Percentiles rank a stretch among this genome's conserved stretches.
These are phyloP conservation scores for Vicia faba DNA, from an alignment of 306 rosid genomes.

Conservation along the genomic window DNA sequence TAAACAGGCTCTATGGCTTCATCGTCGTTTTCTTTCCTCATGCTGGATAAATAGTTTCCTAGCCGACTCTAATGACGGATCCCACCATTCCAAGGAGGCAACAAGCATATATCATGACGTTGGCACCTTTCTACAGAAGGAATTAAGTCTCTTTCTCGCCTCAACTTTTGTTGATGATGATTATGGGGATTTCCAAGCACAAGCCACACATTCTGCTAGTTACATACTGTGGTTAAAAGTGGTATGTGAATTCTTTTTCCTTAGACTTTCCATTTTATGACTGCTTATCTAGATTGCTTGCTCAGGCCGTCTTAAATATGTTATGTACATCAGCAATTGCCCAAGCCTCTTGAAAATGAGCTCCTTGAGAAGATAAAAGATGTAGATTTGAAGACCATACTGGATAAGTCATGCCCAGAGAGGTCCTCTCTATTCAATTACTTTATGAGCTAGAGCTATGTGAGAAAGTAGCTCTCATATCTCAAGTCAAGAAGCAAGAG, in stretches of 20 bases:
- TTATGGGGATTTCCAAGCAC: slow-evolving; percentile 75
- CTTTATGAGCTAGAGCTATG: slow-evolving; percentile 41
- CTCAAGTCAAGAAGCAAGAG: not conserved
- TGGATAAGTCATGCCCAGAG: slow-evolving; percentile 60
- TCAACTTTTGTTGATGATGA: slow-evolving; percentile 49
- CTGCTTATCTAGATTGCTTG: slow-evolving; percentile 26
- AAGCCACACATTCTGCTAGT: slow-evolving; percentile 57
- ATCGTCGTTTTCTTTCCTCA: slow-evolving; percentile 75
- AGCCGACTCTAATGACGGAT: slow-evolving; percentile 22
- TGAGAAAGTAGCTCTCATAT: slow-evolving; percentile 4
- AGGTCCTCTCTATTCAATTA: slow-evolving; percentile 58
- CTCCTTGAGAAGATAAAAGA: slow-evolving; percentile 52
- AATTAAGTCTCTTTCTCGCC: slow-evolving; percentile 53
- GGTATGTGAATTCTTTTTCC: slow-evolving; percentile 44
- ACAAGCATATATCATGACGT: slow-evolving; percentile 35
- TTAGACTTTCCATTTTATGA: slow-evolving; percentile 12
- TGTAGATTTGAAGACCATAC: slow-evolving; percentile 54
- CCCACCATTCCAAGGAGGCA: slow-evolving; percentile 41
- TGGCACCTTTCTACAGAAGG: slow-evolving; percentile 53
- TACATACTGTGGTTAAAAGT: slow-evolving; percentile 69
- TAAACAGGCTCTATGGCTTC: slow-evolving; percentile 90
- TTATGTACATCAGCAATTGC: slow-evolving; percentile 58
- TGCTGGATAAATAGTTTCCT: slow-evolving; percentile 58
- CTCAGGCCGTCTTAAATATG: slow-evolving; percentile 29
- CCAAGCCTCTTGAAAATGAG: slow-evolving; percentile 44